Evolutionary conservation across 1,284 basidiomycete species (phyloP).

Genomic region (Cryptococcus sp.): DNA sequence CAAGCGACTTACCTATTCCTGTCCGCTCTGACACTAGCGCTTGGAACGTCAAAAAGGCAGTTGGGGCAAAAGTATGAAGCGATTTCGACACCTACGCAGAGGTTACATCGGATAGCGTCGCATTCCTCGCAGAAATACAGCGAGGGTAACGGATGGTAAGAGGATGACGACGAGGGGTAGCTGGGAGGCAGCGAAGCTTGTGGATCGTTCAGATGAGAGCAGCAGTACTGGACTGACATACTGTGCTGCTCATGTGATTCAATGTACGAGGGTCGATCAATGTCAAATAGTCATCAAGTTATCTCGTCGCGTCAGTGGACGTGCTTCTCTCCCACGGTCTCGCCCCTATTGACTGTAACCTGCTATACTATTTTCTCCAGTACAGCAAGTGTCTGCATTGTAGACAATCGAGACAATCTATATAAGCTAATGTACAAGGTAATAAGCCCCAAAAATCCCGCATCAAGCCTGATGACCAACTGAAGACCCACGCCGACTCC

Average conservation of each 20-base stretch:
- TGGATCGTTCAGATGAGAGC: constrained; percentile 47
- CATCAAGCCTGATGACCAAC: no score
- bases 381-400: no score
- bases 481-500: no score
- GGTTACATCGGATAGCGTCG: constrained; percentile 86
- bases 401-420: no score
- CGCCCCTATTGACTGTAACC: no score
- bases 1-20: constrained; percentile 69
- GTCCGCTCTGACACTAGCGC: constrained; percentile 89
- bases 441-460: no score
- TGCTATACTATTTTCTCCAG: no score
- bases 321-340: constrained; percentile 1
- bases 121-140: constrained; percentile 99
- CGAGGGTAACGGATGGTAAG: constrained; percentile 74
- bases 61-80: constrained; percentile 97
- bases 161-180: constrained; percentile 69
- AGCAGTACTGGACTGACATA: constrained; percentile 46
- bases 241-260: not conserved
- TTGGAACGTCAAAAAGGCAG: constrained; percentile 98
- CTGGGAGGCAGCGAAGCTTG: constrained; percentile 56
- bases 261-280: no score
- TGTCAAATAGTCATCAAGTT: no score
- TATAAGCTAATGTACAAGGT: no score
- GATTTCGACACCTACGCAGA: constrained; percentile 87
- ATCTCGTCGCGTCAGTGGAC: not conserved